Conservation (phyloP, 2,329 filamentous ascomycete genomes). For the Botrytis fabae region DNA sequence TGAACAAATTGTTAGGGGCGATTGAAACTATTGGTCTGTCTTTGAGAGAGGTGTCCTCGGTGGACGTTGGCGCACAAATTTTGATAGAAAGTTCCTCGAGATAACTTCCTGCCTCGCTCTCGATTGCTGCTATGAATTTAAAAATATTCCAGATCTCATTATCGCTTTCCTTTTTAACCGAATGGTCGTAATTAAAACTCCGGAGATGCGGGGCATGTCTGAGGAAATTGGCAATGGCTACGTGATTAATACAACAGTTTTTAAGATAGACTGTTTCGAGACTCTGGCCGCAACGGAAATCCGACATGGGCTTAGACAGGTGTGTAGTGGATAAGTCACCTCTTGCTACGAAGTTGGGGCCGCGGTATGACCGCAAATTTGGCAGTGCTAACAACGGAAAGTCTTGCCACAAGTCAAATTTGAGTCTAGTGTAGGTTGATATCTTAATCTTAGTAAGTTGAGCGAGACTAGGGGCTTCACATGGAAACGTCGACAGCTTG, state of each 20-base stretch:
- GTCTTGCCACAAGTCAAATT: not conserved
- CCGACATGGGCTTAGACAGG: not conserved
- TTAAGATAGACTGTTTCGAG: not conserved
- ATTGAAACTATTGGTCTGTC: not conserved
- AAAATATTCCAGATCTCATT: not conserved
- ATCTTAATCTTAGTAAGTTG: not conserved
- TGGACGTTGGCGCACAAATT: not conserved
- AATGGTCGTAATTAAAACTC: not conserved
- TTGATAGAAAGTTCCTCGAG: constrained; percentile 8
- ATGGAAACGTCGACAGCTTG: not conserved
- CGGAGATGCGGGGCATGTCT: constrained; percentile 2
- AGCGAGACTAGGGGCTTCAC: not conserved
- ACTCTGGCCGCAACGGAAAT: not conserved
- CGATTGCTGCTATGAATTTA: constrained; percentile 8
- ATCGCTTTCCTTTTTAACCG: not conserved
- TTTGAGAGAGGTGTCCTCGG: not conserved
- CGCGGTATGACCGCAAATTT: not conserved
- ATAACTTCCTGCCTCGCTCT: not conserved
- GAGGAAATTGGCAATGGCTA: constrained; percentile 3
- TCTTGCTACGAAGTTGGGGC: not conserved
- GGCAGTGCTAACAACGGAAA: constrained; percentile 4
- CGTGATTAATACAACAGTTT: not conserved
- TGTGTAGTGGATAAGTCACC: not conserved
- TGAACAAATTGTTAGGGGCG: not conserved
- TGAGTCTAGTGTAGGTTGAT: not conserved